Evolutionary conservation across 2,329 filamentous ascomycete species (phyloP).

Genomic region (Sporothrix phasma): DNA sequence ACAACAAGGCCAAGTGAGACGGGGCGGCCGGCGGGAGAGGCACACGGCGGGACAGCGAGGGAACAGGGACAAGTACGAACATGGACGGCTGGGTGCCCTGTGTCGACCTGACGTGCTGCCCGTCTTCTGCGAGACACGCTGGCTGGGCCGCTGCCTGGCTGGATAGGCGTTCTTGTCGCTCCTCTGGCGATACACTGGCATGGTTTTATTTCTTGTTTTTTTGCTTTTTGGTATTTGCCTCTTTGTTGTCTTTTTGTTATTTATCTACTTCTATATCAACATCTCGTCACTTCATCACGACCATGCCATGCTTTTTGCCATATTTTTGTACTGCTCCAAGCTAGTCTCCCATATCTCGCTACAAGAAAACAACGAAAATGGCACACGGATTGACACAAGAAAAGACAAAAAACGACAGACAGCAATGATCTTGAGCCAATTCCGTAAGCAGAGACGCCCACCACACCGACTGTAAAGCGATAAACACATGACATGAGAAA

Average conservation of each 20-base stretch:
- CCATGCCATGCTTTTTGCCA: background rate
- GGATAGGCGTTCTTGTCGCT: background rate
- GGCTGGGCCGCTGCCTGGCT: background rate
- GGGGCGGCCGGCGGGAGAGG: background rate
- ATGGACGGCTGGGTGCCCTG: background rate
- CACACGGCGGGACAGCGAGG: background rate
- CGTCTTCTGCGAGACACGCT: background rate
- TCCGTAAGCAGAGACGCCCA: background rate
- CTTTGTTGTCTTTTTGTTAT: no score
- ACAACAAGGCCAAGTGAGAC: constrained; percentile 27
- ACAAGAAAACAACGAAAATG: background rate
- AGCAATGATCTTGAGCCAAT: background rate
- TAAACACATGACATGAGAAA: background rate
- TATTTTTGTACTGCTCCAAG: background rate
- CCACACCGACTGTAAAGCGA: background rate
- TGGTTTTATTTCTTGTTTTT: background rate
- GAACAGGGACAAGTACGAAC: background rate
- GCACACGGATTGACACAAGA: background rate
- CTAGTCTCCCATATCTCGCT: background rate
- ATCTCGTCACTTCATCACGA: no score
- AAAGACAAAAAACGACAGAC: background rate
- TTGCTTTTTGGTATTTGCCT: background rate
- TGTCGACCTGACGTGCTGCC: background rate
- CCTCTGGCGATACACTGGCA: background rate
- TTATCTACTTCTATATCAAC: no score